phyloP scores from a whole-genome alignment of 2,329 filamentous ascomycete species.

The Anthostomella pinea region DNA sequence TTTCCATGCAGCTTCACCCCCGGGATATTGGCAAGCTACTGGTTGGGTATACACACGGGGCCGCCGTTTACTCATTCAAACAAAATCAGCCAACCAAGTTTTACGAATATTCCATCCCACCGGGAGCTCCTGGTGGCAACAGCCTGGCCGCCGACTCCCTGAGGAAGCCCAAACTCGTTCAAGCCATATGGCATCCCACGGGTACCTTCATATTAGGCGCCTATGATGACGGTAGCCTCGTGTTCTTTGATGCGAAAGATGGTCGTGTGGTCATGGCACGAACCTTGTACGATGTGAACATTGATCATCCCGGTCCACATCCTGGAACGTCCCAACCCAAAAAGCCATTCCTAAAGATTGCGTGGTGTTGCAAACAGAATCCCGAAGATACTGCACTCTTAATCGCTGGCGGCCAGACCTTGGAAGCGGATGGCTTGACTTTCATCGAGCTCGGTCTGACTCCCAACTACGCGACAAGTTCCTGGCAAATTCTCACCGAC shows the following conservation, averaged over 20 bases:
- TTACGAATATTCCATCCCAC: slow-evolving; percentile 79
- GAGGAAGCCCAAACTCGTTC: slow-evolving; percentile 72
- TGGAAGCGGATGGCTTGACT: slow-evolving; percentile 73
- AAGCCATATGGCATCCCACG: slow-evolving; percentile 91
- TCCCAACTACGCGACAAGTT: slow-evolving; percentile 85
- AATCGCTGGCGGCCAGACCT: slow-evolving; percentile 75
- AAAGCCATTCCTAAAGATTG: slow-evolving; percentile 73
- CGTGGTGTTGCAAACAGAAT: slow-evolving; percentile 93
- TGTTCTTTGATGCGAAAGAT: slow-evolving; percentile 90
- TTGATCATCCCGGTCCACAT: slow-evolving; percentile 62
- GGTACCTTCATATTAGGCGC: slow-evolving; percentile 85
- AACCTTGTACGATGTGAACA: slow-evolving; percentile 69
- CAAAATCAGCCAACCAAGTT: slow-evolving; percentile 75
- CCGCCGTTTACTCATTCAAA: slow-evolving; percentile 92
- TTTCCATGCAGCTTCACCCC: slow-evolving; percentile 82
- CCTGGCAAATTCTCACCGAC: slow-evolving; percentile 77
- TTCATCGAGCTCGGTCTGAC: slow-evolving; percentile 88
- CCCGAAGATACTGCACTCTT: slow-evolving; percentile 89
- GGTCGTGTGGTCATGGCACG: slow-evolving; percentile 79
- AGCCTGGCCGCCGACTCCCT: slow-evolving; percentile 57
- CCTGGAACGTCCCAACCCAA: slow-evolving; percentile 57
- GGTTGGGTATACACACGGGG: slow-evolving; percentile 86
- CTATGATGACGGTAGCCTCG: slow-evolving; percentile 86
- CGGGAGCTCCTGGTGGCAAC: slow-evolving; percentile 81
- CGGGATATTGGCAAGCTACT: slow-evolving; percentile 88